Evolutionary conservation across 2,329 filamentous ascomycete species (phyloP).

Genomic region (Xylariales sp.): DNA sequence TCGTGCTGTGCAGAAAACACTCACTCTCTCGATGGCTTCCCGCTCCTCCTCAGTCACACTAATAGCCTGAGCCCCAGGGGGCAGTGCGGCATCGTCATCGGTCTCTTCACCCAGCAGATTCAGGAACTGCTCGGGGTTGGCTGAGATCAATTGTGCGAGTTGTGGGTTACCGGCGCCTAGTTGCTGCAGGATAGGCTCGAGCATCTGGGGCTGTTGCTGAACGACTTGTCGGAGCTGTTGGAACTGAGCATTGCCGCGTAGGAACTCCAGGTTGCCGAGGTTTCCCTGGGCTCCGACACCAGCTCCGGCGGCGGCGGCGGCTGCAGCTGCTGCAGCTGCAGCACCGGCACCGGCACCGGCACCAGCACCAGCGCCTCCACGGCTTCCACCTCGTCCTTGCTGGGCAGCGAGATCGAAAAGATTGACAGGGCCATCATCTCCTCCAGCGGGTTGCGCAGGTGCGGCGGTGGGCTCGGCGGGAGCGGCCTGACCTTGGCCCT

Average conservation of each 20-base stretch:
- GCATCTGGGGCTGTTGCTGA: conserved; percentile 96
- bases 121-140: conserved; percentile 90
- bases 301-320: conserved; percentile 43
- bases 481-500: conserved; percentile 35
- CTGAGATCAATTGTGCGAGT: conserved; percentile 84
- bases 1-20: conserved; percentile 24
- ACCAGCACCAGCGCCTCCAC: conserved; percentile 36
- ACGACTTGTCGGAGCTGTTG: conserved; percentile 96
- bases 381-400: conserved; percentile 48
- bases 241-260: conserved; percentile 94
- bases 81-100: conserved; percentile 77
- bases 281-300: conserved; percentile 41
- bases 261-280: conserved; percentile 81
- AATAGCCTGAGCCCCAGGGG: conserved; percentile 84
- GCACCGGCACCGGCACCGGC: conserved; percentile 34
- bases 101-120: conserved; percentile 83
- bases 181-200: conserved; percentile 95
- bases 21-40: conserved; percentile 91
- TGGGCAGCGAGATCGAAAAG: conserved; percentile 91
- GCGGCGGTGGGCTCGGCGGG: conserved; percentile 32
- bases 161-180: conserved; percentile 93
- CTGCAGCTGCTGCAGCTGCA: too few relatives aligned
- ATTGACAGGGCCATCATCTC: conserved; percentile 70
- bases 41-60: conserved; percentile 93
- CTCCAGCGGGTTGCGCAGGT: conserved; percentile 39